Evolutionary conservation across 2,329 filamentous ascomycete species (phyloP).

Genomic region (Sporothrix pseudoabietina): DNA sequence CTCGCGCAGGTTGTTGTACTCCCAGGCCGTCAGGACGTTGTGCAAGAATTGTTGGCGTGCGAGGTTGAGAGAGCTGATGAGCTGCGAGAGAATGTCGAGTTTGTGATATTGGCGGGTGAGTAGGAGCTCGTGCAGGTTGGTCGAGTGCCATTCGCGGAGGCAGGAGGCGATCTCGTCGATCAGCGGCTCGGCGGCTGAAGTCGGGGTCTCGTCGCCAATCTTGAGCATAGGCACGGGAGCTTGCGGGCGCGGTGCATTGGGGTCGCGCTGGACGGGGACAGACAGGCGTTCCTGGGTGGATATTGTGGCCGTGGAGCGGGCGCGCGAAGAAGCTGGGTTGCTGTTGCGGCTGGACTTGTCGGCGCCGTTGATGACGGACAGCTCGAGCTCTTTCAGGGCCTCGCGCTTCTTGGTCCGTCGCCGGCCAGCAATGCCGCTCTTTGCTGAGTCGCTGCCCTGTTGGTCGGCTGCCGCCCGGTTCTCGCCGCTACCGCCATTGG

Average conservation of each 20-base stretch:
- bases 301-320: constrained; percentile 21
- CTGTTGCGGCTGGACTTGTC: constrained; percentile 12
- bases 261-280: constrained; percentile 59
- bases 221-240: constrained; percentile 97
- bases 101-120: constrained; percentile 78
- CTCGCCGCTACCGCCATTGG: not conserved
- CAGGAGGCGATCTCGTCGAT: constrained; percentile 98
- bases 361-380: constrained; percentile 33
- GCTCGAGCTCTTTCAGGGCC: constrained; percentile 34
- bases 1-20: constrained; percentile 78
- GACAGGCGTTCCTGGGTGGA: constrained; percentile 49
- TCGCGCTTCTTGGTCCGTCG: constrained; percentile 42
- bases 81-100: constrained; percentile 76
- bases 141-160: constrained; percentile 96
- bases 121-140: constrained; percentile 89
- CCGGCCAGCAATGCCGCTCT: constrained; percentile 53
- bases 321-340: constrained; percentile 10
- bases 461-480: constrained; percentile 37
- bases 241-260: constrained; percentile 72
- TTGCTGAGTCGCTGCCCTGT: constrained; percentile 54
- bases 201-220: constrained; percentile 94
- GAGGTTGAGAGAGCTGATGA: constrained; percentile 82
- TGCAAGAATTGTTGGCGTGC: constrained; percentile 88
- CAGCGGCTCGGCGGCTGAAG: constrained; percentile 82
- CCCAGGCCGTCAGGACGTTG: constrained; percentile 85